phyloP scores from a whole-genome alignment of 2,329 filamentous ascomycete genomes.

The Eutypella sp. region DNA sequence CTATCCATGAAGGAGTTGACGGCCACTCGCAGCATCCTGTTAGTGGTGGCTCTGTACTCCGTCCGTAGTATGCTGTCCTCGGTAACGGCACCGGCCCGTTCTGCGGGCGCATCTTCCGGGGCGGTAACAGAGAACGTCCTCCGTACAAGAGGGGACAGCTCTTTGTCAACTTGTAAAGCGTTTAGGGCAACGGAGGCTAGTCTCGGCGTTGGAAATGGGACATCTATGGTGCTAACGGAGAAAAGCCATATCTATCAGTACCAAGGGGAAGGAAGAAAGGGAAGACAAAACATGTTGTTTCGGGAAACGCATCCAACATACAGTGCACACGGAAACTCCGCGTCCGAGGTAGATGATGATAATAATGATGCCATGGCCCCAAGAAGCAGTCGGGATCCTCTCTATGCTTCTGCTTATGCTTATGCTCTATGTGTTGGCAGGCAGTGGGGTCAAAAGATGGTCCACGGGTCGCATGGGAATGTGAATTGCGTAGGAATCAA shows the following conservation, averaged over 20 bases:
- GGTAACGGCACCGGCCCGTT: slow-evolving; percentile 16
- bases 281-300: neutral
- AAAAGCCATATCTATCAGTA: slow-evolving; percentile 6
- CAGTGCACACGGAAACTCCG: slow-evolving; percentile 60
- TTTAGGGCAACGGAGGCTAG: slow-evolving; percentile 72
- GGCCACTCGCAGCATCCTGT: slow-evolving; percentile 92
- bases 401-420: too few species aligned
- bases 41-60: slow-evolving; percentile 82
- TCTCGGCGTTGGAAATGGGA: slow-evolving; percentile 76
- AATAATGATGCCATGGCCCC: too few species aligned
- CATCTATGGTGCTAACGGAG: slow-evolving; percentile 57
- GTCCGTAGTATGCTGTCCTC: slow-evolving; percentile 56
- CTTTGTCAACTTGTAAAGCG: slow-evolving; percentile 78
- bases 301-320: slow-evolving; percentile 37
- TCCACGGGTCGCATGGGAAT: slow-evolving; percentile 5
- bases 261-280: slow-evolving; percentile 16
- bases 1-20: slow-evolving; percentile 97
- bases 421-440: neutral
- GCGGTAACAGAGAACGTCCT: slow-evolving; percentile 59
- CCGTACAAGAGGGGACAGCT: slow-evolving; percentile 79
- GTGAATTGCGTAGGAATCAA: slow-evolving; percentile 14
- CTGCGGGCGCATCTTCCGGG: slow-evolving; percentile 13
- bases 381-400: neutral
- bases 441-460: neutral
- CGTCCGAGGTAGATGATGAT: slow-evolving; percentile 34